These are phyloP conservation scores for Nannizziopsis barbatae DNA, from an alignment of 2,329 filamentous ascomycete genomes.

Conservation along the genomic window DNA sequence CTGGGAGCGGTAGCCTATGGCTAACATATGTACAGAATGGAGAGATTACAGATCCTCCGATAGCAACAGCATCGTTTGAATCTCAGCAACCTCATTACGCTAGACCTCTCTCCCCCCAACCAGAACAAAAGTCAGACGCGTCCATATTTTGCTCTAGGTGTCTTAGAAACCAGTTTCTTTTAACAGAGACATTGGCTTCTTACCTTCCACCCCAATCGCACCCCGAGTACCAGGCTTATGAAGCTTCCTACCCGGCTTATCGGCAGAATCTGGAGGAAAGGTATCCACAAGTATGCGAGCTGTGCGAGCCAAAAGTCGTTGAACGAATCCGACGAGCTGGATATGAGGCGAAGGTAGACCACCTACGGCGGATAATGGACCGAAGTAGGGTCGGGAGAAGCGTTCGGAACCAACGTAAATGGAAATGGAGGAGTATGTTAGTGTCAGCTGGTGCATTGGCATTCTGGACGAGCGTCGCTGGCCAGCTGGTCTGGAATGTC, in stretches of 20 bases:
- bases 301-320: slow-evolving; percentile 65
- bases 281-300: slow-evolving; percentile 78
- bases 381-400: slow-evolving; percentile 38
- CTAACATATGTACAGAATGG: slow-evolving; percentile 51
- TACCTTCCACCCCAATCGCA: slow-evolving; percentile 60
- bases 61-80: slow-evolving; percentile 43
- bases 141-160: slow-evolving; percentile 63
- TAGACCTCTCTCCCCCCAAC: slow-evolving; percentile 34
- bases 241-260: slow-evolving; percentile 58
- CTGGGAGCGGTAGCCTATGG: background rate
- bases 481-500: slow-evolving; percentile 35
- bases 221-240: slow-evolving; percentile 57
- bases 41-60: slow-evolving; percentile 77
- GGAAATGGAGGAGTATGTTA: slow-evolving; percentile 36
- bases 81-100: slow-evolving; percentile 40
- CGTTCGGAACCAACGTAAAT: slow-evolving; percentile 24
- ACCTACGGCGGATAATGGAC: slow-evolving; percentile 63
- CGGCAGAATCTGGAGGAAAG: slow-evolving; percentile 62
- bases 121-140: slow-evolving; percentile 25
- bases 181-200: slow-evolving; percentile 63
- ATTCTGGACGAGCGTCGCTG: slow-evolving; percentile 34
- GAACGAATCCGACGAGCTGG: slow-evolving; percentile 57
- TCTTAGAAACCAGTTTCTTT: slow-evolving; percentile 76
- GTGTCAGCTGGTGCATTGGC: slow-evolving; percentile 34
- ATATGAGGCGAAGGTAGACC: slow-evolving; percentile 76